Evolutionary conservation across 768 basidiomycete genomes (phyloP), one percentile per base, ranked within the genome.

Genomic region (Podaxis sp.): DNA sequence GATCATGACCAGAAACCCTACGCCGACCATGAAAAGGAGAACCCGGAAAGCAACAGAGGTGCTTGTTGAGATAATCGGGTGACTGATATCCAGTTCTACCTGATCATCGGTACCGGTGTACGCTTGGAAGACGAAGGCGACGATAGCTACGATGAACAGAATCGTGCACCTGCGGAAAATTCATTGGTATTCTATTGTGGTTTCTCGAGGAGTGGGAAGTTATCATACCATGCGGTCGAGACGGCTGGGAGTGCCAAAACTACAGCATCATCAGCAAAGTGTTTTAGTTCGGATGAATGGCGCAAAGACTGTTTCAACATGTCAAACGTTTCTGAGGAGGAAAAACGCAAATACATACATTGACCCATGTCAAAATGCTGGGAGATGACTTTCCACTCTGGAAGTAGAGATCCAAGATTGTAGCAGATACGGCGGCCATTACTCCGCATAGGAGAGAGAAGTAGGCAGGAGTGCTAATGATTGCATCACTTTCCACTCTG

Each of bases 361-460:
- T 24, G 37, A 60, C 24, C 58, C 58, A 60, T 28, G 58, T 20
- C 22, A 60, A 28, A 24, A 40, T 60, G 40, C 38, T 38, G 4
- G 58, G 58, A 17, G 58, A 60, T 51, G 33, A 60, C 37, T 52
- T 60, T 60, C 58, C 58, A 48, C 49, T 51, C 15, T 60, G 49
- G 26, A 60, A 60, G 22, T 60, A 60, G 8, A 60, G 50, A 24
- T 60, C 58, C 22, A 60, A n/a, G n/a, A 60, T 26, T 2, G 58
- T 60, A 38, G 58, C 58, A 17, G 49, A 60, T n/a, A 60, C n/a
- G 15, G 58, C 49, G 4, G 58, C 48, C 58, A 60, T 60, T 6
- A 60, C 26, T 8, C 58, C 58, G 33, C 24, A 52, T 12, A 60
- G 11, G 3, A 60, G 33, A 10, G 58, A 60, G 22, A 50, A 52